These are phyloP conservation scores for Xanthoconium separans DNA, from an alignment of 1,284 basidiomycete species.

Conservation along the genomic window DNA sequence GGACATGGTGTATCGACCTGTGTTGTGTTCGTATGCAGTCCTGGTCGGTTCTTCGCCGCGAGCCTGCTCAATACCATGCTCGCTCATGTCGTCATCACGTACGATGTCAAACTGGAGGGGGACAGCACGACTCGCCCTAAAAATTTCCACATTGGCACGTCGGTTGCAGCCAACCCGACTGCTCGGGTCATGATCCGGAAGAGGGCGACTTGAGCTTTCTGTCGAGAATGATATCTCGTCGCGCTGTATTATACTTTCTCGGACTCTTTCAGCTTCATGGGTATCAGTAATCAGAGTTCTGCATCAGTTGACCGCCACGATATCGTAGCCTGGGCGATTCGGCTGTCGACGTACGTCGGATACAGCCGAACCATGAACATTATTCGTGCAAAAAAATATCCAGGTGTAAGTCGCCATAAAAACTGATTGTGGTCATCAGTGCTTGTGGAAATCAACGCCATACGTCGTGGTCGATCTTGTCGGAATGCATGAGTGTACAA, in stretches of 20 bases:
- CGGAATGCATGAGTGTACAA: neutral
- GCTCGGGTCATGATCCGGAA: slow-evolving; percentile 14
- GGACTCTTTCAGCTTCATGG: too few species aligned
- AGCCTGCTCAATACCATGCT: slow-evolving; percentile 28
- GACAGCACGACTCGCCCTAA: slow-evolving; percentile 22
- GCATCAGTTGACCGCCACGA: too few species aligned
- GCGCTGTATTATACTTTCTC: neutral
- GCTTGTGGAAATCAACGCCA: neutral
- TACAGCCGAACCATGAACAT: neutral
- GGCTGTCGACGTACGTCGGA: too few species aligned
- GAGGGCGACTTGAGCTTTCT: slow-evolving; percentile 1
- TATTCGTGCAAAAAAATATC: neutral
- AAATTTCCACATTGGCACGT: neutral
- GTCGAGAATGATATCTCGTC: neutral
- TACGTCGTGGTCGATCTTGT: neutral
- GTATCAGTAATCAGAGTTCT: too few species aligned
- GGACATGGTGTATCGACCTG: neutral
- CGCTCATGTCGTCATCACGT: slow-evolving; percentile 28
- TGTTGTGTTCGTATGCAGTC: slow-evolving; percentile 14
- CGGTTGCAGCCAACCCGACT: neutral
- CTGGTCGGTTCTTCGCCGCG: slow-evolving; percentile 34
- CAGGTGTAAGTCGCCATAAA: neutral
- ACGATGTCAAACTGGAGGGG: slow-evolving; percentile 31
- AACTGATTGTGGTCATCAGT: neutral
- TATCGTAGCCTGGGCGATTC: too few species aligned